Percentiles rank a stretch among this genome's conserved stretches.
These are phyloP conservation scores for Eucalyptus decipiens DNA, from an alignment of 345 rosid genomes.

Conservation along the genomic window DNA sequence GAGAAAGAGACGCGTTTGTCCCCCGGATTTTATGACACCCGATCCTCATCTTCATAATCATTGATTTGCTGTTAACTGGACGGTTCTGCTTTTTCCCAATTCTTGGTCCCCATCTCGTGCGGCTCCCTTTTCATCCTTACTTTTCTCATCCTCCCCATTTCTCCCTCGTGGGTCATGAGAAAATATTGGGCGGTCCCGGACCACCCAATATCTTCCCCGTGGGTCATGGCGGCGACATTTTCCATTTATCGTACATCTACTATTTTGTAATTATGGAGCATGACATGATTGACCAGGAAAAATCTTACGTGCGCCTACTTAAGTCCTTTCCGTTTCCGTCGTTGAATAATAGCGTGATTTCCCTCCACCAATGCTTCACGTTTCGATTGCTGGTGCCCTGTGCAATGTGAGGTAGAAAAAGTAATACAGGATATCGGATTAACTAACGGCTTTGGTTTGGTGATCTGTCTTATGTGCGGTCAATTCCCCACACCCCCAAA, in stretches of 20 bases:
- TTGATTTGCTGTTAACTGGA: rapidly evolving
- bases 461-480: not conserved
- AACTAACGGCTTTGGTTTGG: not conserved
- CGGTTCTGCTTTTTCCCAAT: not conserved
- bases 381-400: not conserved
- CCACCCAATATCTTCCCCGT: not conserved
- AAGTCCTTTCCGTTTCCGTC: not conserved
- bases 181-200: too few species aligned
- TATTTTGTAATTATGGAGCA: not conserved
- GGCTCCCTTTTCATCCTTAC: not conserved
- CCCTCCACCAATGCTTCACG: not conserved
- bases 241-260: not conserved
- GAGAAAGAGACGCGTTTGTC: not conserved
- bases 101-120: not conserved
- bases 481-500: not conserved
- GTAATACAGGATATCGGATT: not conserved
- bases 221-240: not conserved
- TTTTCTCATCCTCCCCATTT: not conserved
- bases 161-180: not conserved
- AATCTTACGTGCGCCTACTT: not conserved
- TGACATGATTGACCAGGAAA: not conserved
- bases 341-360: not conserved
- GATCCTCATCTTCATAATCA: not conserved
- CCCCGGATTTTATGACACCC: not conserved
- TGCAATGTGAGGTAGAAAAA: not conserved